phyloP scores from a whole-genome alignment of 352 stramenopile genomes.

The Pythium aristosporum region DNA sequence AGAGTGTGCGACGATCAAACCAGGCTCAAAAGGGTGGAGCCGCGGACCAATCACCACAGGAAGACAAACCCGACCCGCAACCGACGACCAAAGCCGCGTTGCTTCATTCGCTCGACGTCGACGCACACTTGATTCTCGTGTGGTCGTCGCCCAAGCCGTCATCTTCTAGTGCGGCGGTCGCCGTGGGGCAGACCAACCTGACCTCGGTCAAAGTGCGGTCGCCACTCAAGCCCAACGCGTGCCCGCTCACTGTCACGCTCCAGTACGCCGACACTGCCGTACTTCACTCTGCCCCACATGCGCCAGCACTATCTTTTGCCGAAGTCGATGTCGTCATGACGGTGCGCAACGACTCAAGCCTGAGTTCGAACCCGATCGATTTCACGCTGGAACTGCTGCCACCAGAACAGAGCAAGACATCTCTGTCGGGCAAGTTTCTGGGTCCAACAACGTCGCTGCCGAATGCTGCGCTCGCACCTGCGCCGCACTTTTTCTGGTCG shows the following conservation, averaged over 20 bases:
- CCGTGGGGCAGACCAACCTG: constrained; percentile 69
- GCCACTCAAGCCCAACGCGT: constrained; percentile 40
- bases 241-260: constrained; percentile 72
- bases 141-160: constrained; percentile 47
- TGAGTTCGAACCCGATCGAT: constrained; percentile 56
- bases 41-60: background rate
- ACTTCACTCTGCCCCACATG: constrained; percentile 21
- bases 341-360: constrained; percentile 60
- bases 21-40: constrained; percentile 56
- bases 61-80: constrained; percentile 36
- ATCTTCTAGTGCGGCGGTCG: constrained; percentile 18
- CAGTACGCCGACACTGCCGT: constrained; percentile 44
- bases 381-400: constrained; percentile 81
- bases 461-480: constrained; percentile 19
- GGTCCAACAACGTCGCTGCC: constrained; percentile 10
- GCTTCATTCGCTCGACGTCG: constrained; percentile 43
- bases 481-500: constrained; percentile 79
- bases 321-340: constrained; percentile 77
- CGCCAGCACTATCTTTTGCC: constrained; percentile 31
- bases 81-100: constrained; percentile 62
- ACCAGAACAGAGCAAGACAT: constrained; percentile 56
- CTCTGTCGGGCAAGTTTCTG: constrained; percentile 6
- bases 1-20: constrained; percentile 85
- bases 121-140: constrained; percentile 66
- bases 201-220: constrained; percentile 60